phyloP scores from a whole-genome alignment of 257 asterid genomes.

The Nyctanthes arbortristis region DNA sequence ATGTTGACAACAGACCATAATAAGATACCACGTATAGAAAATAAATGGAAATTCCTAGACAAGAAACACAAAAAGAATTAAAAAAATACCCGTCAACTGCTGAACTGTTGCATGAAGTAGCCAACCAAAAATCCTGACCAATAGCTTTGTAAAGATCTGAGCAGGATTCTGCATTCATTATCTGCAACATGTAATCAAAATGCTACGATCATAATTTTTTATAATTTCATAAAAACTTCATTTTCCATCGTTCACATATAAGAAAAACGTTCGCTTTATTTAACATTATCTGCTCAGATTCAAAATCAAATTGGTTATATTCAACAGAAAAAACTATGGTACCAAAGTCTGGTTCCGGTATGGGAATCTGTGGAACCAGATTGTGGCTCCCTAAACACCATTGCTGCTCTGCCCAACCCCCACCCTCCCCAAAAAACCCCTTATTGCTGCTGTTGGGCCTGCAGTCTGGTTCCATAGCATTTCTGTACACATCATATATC shows the following conservation, averaged over 20 bases:
- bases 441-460: too few species aligned
- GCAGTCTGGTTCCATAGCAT: too few species aligned
- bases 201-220: background rate
- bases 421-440: too few species aligned
- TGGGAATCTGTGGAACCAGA: too few species aligned
- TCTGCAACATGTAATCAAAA: constrained; percentile 48
- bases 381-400: too few species aligned
- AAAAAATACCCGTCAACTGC: constrained; percentile 80
- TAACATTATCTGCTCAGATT: too few species aligned
- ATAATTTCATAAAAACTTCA: background rate
- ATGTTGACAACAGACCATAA: constrained; percentile 10
- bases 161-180: constrained; percentile 82
- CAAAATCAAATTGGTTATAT: too few species aligned
- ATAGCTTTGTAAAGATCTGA: constrained; percentile 73
- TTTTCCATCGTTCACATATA: constrained; percentile 54
- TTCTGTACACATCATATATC: too few species aligned
- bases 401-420: background rate
- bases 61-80: constrained; percentile 13
- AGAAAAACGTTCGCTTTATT: too few species aligned
- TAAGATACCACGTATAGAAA: constrained; percentile 13
- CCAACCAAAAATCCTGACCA: constrained; percentile 95
- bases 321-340: too few species aligned
- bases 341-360: too few species aligned
- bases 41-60: constrained; percentile 11
- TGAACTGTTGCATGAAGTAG: constrained; percentile 81